A percentile compares a stretch with the other conserved stretches of the same genome.
phyloP scores from a whole-genome alignment of 179 eudicot species.

The Heliamphora pulchella region DNA sequence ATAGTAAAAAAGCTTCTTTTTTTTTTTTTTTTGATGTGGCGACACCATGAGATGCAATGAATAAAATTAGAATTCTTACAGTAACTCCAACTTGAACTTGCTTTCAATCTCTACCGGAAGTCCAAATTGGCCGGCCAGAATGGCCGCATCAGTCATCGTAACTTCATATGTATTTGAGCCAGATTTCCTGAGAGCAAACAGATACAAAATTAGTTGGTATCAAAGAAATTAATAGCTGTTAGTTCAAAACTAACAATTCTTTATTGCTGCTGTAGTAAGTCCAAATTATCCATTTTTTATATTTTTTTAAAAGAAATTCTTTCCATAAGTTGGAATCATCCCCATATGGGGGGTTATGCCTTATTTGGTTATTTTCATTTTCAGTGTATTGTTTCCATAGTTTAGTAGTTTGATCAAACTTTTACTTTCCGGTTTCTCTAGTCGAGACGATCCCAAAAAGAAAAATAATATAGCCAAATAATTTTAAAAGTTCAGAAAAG shows the following conservation, averaged over 20 bases:
- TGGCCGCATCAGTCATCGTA: slow-evolving; percentile 82
- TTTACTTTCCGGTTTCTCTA: no score
- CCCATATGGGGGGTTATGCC: no score
- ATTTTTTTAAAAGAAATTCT: not conserved
- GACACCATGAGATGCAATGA: not conserved
- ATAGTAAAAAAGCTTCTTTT: no score
- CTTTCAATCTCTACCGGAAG: slow-evolving; percentile 69
- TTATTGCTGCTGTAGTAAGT: not conserved
- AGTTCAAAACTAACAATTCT: not conserved
- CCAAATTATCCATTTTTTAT: no score
- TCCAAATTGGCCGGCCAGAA: slow-evolving; percentile 65
- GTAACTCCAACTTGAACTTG: slow-evolving; percentile 57
- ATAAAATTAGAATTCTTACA: slow-evolving; percentile 40
- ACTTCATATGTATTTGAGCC: slow-evolving; percentile 55
- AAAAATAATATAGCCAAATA: no score
- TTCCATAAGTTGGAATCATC: not conserved
- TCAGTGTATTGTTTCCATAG: no score
- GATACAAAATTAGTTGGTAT: not conserved
- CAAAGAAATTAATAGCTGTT: not conserved
- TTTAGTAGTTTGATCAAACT: no score
- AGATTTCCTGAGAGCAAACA: slow-evolving; percentile 49
- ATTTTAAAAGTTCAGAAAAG: no score
- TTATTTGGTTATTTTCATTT: no score
- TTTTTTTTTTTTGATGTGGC: no score
- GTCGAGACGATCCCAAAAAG: no score